phyloP scores from a whole-genome alignment of 495 filamentous ascomycete genomes.

The Tirmania nivea region DNA sequence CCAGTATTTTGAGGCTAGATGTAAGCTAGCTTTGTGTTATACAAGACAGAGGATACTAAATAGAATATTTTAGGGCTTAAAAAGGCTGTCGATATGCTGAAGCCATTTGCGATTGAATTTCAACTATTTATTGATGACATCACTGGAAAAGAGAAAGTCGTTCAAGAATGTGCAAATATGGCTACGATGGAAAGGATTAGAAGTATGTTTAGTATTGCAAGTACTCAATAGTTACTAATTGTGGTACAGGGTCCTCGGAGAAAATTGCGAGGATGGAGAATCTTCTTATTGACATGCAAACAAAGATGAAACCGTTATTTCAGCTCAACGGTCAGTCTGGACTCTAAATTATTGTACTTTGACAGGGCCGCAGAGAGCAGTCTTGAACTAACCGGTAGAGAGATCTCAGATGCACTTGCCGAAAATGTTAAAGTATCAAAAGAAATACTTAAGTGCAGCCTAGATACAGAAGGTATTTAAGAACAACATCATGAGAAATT shows the following conservation, averaged over 20 bases:
- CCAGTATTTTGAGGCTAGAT: not conserved
- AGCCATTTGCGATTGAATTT: not conserved
- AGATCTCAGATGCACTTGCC: too few relatives aligned
- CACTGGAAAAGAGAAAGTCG: not conserved
- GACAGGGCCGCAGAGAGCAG: too few relatives aligned
- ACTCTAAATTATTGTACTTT: too few relatives aligned
- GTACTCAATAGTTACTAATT: too few relatives aligned
- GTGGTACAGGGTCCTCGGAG: not conserved
- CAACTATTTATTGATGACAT: not conserved
- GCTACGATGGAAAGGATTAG: not conserved
- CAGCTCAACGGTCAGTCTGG: not conserved
- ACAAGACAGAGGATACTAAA: not conserved
- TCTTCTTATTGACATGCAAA: not conserved
- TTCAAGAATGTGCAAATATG: not conserved
- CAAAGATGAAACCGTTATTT: not conserved
- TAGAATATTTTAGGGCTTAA: not conserved
- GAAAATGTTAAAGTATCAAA: too few relatives aligned
- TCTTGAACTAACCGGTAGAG: too few relatives aligned
- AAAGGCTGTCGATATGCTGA: not conserved
- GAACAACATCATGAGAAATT: too few relatives aligned
- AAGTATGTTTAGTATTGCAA: not conserved
- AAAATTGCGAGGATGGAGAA: not conserved
- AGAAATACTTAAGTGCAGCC: too few relatives aligned
- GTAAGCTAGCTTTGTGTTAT: not conserved
- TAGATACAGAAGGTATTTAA: too few relatives aligned